Percentiles rank a stretch among this genome's conserved stretches.
Conservation (phyloP, 2,329 filamentous ascomycete species). For the Colletotrichum navitas region DNA sequence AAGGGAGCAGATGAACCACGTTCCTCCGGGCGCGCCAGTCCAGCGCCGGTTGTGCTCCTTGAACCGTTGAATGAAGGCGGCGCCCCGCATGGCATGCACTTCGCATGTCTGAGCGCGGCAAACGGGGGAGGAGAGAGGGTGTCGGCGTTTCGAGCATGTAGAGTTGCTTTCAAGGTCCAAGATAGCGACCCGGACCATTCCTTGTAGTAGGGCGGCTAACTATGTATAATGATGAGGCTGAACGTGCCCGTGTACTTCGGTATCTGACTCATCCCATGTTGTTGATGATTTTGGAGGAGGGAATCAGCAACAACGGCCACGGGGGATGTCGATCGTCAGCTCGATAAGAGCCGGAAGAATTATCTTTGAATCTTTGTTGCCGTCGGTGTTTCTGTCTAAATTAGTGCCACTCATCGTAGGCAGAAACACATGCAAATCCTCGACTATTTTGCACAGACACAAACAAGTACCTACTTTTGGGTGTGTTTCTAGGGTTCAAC, state of each 20-base stretch:
- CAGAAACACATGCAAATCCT: background rate
- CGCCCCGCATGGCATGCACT: background rate
- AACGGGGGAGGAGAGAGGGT: background rate
- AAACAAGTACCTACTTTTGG: background rate
- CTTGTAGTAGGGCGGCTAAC: no score
- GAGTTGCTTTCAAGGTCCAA: background rate
- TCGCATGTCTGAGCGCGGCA: conserved; percentile 29
- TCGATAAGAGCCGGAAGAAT: background rate
- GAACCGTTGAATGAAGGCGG: background rate
- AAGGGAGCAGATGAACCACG: background rate
- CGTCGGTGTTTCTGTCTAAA: background rate
- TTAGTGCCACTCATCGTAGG: background rate
- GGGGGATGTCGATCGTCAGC: background rate
- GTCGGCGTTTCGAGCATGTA: conserved; percentile 6
- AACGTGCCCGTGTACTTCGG: no score
- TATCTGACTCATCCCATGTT: background rate
- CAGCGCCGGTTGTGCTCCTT: background rate
- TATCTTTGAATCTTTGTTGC: background rate
- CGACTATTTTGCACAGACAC: conserved; percentile 5
- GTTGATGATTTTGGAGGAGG: background rate
- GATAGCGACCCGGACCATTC: background rate
- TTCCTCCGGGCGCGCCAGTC: background rate
- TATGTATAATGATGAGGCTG: background rate
- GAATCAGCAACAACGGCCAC: background rate
- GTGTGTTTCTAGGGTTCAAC: conserved; percentile 5